Evolutionary conservation across 371 early-diverging fungal genomes (phyloP), one percentile per base, ranked within the genome.

Genomic region (Lichtheimia ramosa): DNA sequence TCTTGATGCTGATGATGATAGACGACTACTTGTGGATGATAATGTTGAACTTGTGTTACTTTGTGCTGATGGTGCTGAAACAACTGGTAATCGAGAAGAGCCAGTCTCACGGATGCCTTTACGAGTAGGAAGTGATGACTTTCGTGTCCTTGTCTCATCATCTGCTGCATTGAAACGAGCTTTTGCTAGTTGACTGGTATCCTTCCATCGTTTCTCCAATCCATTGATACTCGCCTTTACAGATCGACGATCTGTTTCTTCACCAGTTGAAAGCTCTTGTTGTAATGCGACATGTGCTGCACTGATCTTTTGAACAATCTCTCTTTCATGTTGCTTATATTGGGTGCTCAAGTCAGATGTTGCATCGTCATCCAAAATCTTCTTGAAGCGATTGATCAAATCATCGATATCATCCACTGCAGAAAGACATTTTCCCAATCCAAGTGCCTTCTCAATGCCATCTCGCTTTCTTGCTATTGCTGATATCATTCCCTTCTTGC

Each of bases 251-350:
- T 55, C 51, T 1, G 49, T 34, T 5, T 55, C 51, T 8, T 54
- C 55, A 5, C 21, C 43, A n/a, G 56, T 46, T n/a, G 56, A 34
- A 2, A 60, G 58, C 10, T 34, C 34, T 34, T 34, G 34, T 8
- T 34, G 8, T 10, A 34, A 34, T 34, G 34, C 34, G 8, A 34
- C 34, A 21, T 71, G 70, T 2, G 74, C 77, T 7, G 59, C 57
- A 2, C 75, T 67, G 18, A 85, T 43, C 27, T 73, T 66, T 50
- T 74, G 65, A 24, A 68, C 54, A 42, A 84, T 74, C 10, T 70
- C 68, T 1, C 70, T 74, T 41, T 80, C 80, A 54, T 76, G 78
- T 39, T 82, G 73, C 39, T 78, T 79, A 72, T 79, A 83, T 13
- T 79, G 70, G 0, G 81, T 75, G 13, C 78, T 79, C 2, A 83